Percentiles rank a stretch among this genome's conserved stretches.
These are phyloP conservation scores for Phytophthora pistaciae DNA, from an alignment of 352 stramenopile genomes.

Conservation along the genomic window DNA sequence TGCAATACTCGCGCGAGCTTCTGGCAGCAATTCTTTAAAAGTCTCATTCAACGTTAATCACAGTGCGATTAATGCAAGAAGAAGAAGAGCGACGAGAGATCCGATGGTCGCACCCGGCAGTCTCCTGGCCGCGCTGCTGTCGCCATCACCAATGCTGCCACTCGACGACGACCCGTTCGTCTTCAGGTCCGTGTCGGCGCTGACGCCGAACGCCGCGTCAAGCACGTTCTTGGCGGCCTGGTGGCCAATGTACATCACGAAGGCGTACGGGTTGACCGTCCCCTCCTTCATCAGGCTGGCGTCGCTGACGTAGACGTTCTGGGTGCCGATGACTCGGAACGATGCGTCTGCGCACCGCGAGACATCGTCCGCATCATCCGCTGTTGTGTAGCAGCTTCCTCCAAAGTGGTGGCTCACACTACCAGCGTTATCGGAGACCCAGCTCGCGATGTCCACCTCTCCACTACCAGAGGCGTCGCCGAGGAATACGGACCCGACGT, in stretches of 20 bases:
- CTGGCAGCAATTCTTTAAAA: background rate
- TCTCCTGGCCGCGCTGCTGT: slow-evolving; percentile 4
- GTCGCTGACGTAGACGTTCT: slow-evolving; percentile 52
- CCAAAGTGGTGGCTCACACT: slow-evolving; percentile 55
- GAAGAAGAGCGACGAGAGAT: background rate
- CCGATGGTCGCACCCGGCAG: slow-evolving; percentile 6
- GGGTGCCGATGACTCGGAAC: slow-evolving; percentile 47
- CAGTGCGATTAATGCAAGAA: background rate
- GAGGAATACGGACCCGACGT: slow-evolving; percentile 38
- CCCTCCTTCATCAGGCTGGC: slow-evolving; percentile 57
- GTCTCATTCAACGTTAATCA: background rate
- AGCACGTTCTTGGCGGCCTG: slow-evolving; percentile 52
- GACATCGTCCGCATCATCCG: slow-evolving; percentile 32
- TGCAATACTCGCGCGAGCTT: background rate
- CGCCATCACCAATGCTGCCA: slow-evolving; percentile 7
- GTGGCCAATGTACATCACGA: slow-evolving; percentile 61
- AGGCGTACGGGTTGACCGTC: slow-evolving; percentile 57
- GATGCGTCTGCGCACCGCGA: slow-evolving; percentile 27
- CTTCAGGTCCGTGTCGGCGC: slow-evolving; percentile 6
- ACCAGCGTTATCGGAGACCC: slow-evolving; percentile 34
- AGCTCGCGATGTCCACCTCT: slow-evolving; percentile 34
- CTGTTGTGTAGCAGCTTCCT: slow-evolving; percentile 51
- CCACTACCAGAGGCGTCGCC: slow-evolving; percentile 5
- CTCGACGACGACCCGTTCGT: background rate
- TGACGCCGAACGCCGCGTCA: slow-evolving; percentile 33